Evolutionary conservation across 2,329 filamentous ascomycete species (phyloP).

Genomic region (Cucurbitaria berberidis): DNA sequence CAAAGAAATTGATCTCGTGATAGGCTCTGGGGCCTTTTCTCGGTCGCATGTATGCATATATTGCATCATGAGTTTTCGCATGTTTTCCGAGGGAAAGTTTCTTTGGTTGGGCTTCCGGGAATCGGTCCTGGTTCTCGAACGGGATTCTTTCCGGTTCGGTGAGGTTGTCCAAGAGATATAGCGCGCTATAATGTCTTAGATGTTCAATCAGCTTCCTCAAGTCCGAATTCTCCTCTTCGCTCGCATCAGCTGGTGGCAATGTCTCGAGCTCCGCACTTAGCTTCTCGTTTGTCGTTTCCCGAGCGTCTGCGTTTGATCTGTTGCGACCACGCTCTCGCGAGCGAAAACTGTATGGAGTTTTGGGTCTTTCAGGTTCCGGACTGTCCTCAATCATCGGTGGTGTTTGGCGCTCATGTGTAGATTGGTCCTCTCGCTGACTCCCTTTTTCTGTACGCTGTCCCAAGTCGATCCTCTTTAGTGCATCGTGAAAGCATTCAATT

Average conservation of each 20-base stretch:
- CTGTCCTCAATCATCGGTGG: background rate
- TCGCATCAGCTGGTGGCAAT: background rate
- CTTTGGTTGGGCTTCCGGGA: constrained; percentile 1
- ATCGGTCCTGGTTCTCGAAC: constrained; percentile 8
- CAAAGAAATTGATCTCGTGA: constrained; percentile 6
- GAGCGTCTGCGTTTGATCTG: background rate
- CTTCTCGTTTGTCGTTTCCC: background rate
- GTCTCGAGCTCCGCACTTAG: background rate
- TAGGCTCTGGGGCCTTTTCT: background rate
- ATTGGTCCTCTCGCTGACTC: background rate
- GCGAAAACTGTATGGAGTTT: background rate
- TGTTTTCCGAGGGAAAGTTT: constrained; percentile 12
- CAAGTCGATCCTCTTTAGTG: constrained; percentile 3
- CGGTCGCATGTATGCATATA: constrained; percentile 13
- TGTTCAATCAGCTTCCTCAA: constrained; percentile 2
- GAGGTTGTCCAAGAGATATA: constrained; percentile 12
- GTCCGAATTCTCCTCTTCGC: constrained; percentile 1
- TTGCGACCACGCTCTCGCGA: background rate
- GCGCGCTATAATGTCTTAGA: constrained; percentile 1
- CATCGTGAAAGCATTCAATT: background rate
- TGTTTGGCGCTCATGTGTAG: background rate
- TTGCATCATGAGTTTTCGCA: constrained; percentile 1
- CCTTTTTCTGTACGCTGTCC: background rate
- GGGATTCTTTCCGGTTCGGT: background rate
- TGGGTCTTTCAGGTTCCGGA: background rate